Conservation (phyloP, 1,139 yeast genomes). For the Suhomyces terraborum region DNA sequence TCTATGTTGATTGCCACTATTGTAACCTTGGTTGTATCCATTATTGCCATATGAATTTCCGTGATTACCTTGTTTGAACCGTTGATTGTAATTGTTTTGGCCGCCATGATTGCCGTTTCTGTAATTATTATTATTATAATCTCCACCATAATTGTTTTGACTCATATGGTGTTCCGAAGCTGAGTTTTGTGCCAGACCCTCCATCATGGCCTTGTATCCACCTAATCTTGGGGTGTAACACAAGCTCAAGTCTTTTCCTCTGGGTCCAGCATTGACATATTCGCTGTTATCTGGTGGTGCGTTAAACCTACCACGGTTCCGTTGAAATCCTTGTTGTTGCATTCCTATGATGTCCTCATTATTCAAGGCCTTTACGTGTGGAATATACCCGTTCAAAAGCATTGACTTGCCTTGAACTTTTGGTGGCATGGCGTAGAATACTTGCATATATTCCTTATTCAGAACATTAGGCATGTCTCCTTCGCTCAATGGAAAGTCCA, state of each 20-base stretch:
- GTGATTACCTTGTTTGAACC: conserved; percentile 14
- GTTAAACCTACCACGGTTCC: conserved; percentile 34
- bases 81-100: conserved; percentile 12
- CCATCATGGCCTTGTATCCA: conserved; percentile 41
- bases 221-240: conserved; percentile 43
- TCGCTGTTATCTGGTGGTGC: conserved; percentile 37
- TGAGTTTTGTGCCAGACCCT: conserved; percentile 13
- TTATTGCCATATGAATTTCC: conserved; percentile 11
- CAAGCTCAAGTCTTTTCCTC: conserved; percentile 37
- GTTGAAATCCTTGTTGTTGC: conserved; percentile 43
- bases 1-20: conserved; percentile 9
- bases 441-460: conserved; percentile 55
- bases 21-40: conserved; percentile 15
- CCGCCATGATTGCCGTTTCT: conserved; percentile 2
- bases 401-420: conserved; percentile 69
- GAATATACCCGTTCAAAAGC: conserved; percentile 76
- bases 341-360: conserved; percentile 72
- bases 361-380: conserved; percentile 61
- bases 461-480: conserved; percentile 61
- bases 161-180: conserved; percentile 17
- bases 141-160: conserved; percentile 14
- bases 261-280: conserved; percentile 47
- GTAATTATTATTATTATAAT: conserved; percentile 11
- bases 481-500: conserved; percentile 62
- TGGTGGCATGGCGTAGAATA: conserved; percentile 59